Evolutionary conservation across 2,329 filamentous ascomycete genomes (phyloP).

Genomic region (Hymenoscyphus albidus): DNA sequence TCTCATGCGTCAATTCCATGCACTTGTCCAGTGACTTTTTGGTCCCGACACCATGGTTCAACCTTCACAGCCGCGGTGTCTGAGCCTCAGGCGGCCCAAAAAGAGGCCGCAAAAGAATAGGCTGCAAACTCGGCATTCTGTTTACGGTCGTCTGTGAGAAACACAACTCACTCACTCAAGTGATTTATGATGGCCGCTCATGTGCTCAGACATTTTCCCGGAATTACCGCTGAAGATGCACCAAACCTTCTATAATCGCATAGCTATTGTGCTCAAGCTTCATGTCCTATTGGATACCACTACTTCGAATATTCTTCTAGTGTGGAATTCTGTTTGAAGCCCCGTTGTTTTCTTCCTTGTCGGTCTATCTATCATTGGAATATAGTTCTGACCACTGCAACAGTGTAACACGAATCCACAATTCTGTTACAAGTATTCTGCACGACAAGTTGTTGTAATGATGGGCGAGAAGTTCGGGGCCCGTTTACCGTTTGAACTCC

Average conservation of each 20-base stretch:
- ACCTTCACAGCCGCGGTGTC: conserved; percentile 1
- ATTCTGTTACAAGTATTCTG: background rate
- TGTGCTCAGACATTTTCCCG: background rate
- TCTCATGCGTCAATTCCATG: conserved; percentile 5
- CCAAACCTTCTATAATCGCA: background rate
- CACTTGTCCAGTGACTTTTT: conserved; percentile 9
- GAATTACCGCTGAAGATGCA: background rate
- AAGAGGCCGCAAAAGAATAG: conserved; percentile 4
- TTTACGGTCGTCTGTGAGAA: background rate
- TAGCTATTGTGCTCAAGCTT: background rate
- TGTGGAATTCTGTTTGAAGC: background rate
- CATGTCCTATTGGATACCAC: background rate
- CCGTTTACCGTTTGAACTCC: background rate
- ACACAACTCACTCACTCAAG: background rate
- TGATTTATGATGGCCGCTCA: background rate
- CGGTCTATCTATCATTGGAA: background rate
- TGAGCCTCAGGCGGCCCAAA: conserved; percentile 7
- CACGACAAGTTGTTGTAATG: background rate
- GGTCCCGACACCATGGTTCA: background rate
- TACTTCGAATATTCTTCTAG: background rate
- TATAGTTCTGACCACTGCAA: conserved; percentile 1
- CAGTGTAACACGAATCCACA: background rate
- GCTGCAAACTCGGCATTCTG: conserved; percentile 1
- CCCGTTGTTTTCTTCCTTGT: background rate
- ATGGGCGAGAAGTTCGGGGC: background rate